A percentile compares a stretch with the other conserved stretches of the same genome.
Evolutionary conservation across 192 early-diverging fungal species (phyloP).

Genomic region (Coemansia sp.): DNA sequence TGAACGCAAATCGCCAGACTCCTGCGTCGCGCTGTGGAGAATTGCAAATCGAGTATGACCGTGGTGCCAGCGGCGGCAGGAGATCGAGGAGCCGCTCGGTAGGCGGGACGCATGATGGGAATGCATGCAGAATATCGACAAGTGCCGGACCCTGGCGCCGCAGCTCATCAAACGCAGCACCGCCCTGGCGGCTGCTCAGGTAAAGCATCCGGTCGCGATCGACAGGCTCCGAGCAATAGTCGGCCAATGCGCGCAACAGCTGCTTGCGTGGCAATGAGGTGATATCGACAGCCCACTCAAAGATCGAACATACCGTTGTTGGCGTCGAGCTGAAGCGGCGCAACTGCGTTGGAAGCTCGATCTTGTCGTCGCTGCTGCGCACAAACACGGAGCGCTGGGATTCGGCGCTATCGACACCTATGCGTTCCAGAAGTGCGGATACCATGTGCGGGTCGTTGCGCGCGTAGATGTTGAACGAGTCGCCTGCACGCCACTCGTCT

Average conservation of each 20-base stretch:
- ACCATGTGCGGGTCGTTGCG: constrained; percentile 82
- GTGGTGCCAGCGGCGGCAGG: constrained; percentile 77
- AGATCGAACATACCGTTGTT: constrained; percentile 64
- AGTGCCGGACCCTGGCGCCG: constrained; percentile 71
- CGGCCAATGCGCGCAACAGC: constrained; percentile 80
- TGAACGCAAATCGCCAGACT: constrained; percentile 79
- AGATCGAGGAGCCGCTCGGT: constrained; percentile 75
- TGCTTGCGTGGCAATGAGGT: constrained; percentile 75
- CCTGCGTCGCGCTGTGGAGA: constrained; percentile 62
- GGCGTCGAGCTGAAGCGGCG: constrained; percentile 12
- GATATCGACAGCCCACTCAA: constrained; percentile 78
- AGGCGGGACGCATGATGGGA: constrained; percentile 71
- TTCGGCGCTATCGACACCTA: constrained; percentile 57
- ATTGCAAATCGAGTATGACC: constrained; percentile 85
- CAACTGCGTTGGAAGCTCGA: constrained; percentile 39
- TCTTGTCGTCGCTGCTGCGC: constrained; percentile 44
- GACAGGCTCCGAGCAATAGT: constrained; percentile 65
- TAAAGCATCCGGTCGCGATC: constrained; percentile 82
- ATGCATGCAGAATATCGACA: constrained; percentile 78
- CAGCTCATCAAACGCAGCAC: constrained; percentile 65
- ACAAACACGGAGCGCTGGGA: constrained; percentile 19
- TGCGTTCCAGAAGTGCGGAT: constrained; percentile 59
- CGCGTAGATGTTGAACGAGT: constrained; percentile 85
- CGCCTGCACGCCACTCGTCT: constrained; percentile 48
- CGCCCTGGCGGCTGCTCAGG: constrained; percentile 78